Conservation (phyloP, 805 yeast species). For the Kazachstania psychrophila region DNA sequence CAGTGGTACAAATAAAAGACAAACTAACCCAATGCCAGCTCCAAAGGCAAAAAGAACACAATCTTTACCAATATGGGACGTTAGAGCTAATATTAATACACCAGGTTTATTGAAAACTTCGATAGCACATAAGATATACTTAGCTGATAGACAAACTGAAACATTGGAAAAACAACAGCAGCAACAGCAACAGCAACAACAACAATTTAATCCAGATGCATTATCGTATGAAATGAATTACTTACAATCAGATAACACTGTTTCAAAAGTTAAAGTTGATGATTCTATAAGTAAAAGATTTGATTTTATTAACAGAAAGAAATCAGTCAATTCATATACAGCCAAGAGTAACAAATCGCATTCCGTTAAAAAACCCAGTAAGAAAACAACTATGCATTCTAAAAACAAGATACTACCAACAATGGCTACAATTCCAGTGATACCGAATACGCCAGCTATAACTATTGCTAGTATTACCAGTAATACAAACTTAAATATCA, state of each 20-base stretch:
- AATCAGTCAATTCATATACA: constrained; percentile 3
- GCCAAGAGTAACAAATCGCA: not conserved
- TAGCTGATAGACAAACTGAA: constrained; percentile 27
- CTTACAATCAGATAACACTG: constrained; percentile 22
- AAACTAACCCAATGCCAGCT: constrained; percentile 37
- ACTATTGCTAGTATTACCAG: not conserved
- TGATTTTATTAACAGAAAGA: constrained; percentile 27
- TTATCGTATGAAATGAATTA: constrained; percentile 17
- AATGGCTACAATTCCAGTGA: constrained; percentile 4
- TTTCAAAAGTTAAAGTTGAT: constrained; percentile 19
- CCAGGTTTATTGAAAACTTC: constrained; percentile 20
- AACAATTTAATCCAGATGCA: constrained; percentile 1
- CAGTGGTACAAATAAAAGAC: constrained; percentile 16
- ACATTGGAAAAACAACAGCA: constrained; percentile 7
- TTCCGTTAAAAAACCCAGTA: constrained; percentile 1
- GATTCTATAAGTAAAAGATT: constrained; percentile 28
- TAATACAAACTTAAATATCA: too few relatives aligned
- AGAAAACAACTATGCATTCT: constrained; percentile 1
- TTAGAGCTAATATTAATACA: constrained; percentile 8
- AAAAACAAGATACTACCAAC: constrained; percentile 2
- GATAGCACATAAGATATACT: constrained; percentile 28
- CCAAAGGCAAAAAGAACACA: constrained; percentile 39
- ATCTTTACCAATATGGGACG: constrained; percentile 34
- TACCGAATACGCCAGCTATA: not conserved
- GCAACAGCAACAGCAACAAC: not conserved